phyloP scores from a whole-genome alignment of 2,329 filamentous ascomycete genomes.

The Alternaria consortialis region DNA sequence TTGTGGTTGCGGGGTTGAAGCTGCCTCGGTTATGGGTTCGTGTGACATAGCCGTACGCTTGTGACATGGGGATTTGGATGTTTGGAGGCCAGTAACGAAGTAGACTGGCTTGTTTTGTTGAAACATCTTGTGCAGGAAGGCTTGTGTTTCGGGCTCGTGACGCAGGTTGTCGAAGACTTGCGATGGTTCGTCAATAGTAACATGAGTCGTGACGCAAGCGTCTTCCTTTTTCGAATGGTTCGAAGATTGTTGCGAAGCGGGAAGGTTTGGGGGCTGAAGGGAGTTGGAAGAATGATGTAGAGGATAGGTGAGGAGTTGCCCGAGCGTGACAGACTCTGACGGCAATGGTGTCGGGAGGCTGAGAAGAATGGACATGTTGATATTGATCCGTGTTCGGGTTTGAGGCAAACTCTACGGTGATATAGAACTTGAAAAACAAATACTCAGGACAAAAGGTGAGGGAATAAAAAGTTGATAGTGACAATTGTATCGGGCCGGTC shows the following conservation, averaged over 20 bases:
- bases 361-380: slow-evolving; percentile 32
- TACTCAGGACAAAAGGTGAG: background rate
- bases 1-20: slow-evolving; percentile 4
- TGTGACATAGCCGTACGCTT: background rate
- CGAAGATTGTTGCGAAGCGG: slow-evolving; percentile 9
- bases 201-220: slow-evolving; percentile 30
- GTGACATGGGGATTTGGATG: slow-evolving; percentile 40
- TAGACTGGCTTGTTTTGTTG: slow-evolving; percentile 56
- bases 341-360: slow-evolving; percentile 37
- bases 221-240: slow-evolving; percentile 27
- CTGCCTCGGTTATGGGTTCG: slow-evolving; percentile 6
- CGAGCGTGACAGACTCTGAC: slow-evolving; percentile 30
- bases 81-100: slow-evolving; percentile 57
- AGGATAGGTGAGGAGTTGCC: slow-evolving; percentile 43
- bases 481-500: background rate
- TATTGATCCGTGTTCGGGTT: background rate
- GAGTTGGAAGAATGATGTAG: slow-evolving; percentile 25
- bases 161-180: slow-evolving; percentile 37
- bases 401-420: no score
- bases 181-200: slow-evolving; percentile 23
- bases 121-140: slow-evolving; percentile 40
- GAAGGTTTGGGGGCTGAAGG: slow-evolving; percentile 23
- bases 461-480: background rate
- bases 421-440: background rate
- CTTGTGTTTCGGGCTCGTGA: slow-evolving; percentile 26